Conservation (phyloP, 192 early-diverging fungal genomes). For the Coemansia sp. region DNA sequence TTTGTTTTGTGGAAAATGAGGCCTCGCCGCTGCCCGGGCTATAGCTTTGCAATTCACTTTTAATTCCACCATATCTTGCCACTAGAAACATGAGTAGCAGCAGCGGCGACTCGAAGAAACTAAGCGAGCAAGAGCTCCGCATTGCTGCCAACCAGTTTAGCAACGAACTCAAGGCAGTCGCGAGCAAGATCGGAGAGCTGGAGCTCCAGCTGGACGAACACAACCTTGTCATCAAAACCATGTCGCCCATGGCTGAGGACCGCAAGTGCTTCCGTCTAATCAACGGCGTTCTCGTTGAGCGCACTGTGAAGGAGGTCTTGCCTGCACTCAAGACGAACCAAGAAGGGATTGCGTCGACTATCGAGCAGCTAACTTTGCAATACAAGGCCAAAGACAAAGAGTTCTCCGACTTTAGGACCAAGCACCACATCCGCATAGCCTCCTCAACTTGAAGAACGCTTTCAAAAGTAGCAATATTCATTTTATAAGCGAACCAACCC, state of each 20-base stretch:
- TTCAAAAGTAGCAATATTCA: background rate
- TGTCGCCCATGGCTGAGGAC: conserved; percentile 71
- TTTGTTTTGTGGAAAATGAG: background rate
- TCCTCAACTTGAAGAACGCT: conserved; percentile 7
- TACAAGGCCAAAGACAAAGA: conserved; percentile 92
- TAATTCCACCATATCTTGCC: background rate
- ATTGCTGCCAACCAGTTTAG: conserved; percentile 56
- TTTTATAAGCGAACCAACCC: background rate
- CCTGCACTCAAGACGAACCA: conserved; percentile 84
- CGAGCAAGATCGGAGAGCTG: conserved; percentile 90
- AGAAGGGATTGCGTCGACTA: conserved; percentile 76
- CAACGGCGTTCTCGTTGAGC: conserved; percentile 90
- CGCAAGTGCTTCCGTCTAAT: conserved; percentile 94
- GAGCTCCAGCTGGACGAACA: conserved; percentile 94
- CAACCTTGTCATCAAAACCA: conserved; percentile 83
- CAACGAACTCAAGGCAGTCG: conserved; percentile 81
- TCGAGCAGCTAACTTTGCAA: conserved; percentile 68
- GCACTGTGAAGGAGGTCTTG: conserved; percentile 87
- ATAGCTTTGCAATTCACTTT: background rate
- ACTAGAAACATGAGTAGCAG: conserved; percentile 3
- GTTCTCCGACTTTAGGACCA: conserved; percentile 83
- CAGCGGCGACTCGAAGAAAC: conserved; percentile 3
- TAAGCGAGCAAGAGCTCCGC: conserved; percentile 47
- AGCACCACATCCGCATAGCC: conserved; percentile 79
- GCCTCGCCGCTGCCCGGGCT: background rate